These are phyloP conservation scores for Aspergillus diversus DNA, from an alignment of 495 filamentous ascomycete species.

Conservation along the genomic window DNA sequence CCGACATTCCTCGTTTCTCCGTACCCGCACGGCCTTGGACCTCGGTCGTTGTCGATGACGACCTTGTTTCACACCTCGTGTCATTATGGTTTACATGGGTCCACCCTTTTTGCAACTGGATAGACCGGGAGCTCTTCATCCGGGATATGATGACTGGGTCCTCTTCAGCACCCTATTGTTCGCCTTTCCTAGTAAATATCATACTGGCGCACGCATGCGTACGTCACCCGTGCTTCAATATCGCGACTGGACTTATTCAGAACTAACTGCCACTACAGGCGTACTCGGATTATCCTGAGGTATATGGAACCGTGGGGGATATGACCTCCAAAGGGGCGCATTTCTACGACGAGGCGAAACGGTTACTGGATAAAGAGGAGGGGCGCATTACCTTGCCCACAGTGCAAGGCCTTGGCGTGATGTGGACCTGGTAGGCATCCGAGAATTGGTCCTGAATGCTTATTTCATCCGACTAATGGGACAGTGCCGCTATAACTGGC, in stretches of 20 bases:
- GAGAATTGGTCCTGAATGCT: neutral
- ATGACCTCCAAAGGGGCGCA: slow-evolving; percentile 22
- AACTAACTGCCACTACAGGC: slow-evolving; percentile 16
- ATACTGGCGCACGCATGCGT: slow-evolving; percentile 43
- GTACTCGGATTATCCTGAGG: slow-evolving; percentile 30
- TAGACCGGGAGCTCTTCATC: slow-evolving; percentile 45
- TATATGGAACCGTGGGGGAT: slow-evolving; percentile 25
- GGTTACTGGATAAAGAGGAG: slow-evolving; percentile 33
- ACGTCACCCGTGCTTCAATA: slow-evolving; percentile 9
- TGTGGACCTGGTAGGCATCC: slow-evolving; percentile 32
- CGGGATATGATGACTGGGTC: slow-evolving; percentile 38
- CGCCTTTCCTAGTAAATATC: slow-evolving; percentile 49
- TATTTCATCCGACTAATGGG: neutral
- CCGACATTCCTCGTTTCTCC: slow-evolving; percentile 29
- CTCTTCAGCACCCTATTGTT: slow-evolving; percentile 36
- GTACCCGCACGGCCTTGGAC: slow-evolving; percentile 49
- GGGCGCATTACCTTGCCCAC: slow-evolving; percentile 33
- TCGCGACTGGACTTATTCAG: too few relatives aligned
- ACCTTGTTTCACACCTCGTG: slow-evolving; percentile 47
- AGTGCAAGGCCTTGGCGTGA: slow-evolving; percentile 30
- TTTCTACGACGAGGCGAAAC: slow-evolving; percentile 37
- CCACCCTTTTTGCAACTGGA: slow-evolving; percentile 42
- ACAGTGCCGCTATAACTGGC: slow-evolving; percentile 36
- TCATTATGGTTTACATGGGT: slow-evolving; percentile 51
- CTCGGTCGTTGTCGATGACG: slow-evolving; percentile 38